Evolutionary conservation across 768 basidiomycete species (phyloP).

Genomic region (Udeniomyces megalosporus): DNA sequence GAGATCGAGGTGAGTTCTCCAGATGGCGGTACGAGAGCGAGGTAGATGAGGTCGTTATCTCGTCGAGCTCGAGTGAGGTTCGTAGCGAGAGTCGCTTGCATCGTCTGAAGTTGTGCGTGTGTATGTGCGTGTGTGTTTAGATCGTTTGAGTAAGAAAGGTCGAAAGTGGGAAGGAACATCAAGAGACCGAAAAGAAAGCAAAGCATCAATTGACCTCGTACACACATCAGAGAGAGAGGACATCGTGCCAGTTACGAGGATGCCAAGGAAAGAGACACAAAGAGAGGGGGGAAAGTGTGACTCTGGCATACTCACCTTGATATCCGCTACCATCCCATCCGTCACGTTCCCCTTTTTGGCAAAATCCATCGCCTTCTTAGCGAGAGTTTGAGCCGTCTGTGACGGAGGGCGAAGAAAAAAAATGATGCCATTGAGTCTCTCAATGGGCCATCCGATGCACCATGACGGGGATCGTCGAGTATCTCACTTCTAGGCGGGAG

Average conservation of each 20-base stretch:
- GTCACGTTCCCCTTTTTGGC: slow-evolving; percentile 50
- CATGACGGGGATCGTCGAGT: background rate
- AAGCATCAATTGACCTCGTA: background rate
- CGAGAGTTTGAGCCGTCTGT: slow-evolving; percentile 45
- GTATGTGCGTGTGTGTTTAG: too few species aligned
- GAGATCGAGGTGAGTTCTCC: slow-evolving; percentile 50
- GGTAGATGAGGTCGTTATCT: slow-evolving; percentile 93
- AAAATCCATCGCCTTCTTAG: slow-evolving; percentile 52
- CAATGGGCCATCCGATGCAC: background rate
- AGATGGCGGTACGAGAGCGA: slow-evolving; percentile 61
- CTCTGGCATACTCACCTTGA: slow-evolving; percentile 38
- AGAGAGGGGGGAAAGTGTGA: background rate
- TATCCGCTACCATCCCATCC: slow-evolving; percentile 53
- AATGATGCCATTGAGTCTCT: too few species aligned
- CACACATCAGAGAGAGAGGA: too few species aligned
- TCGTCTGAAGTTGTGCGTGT: too few species aligned
- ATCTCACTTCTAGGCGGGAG: slow-evolving; percentile 40
- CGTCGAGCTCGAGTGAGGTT: slow-evolving; percentile 56
- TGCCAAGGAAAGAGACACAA: background rate
- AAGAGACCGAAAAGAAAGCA: background rate
- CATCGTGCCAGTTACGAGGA: too few species aligned
- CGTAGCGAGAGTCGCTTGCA: slow-evolving; percentile 53
- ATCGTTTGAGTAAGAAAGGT: too few species aligned
- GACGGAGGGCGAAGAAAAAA: too few species aligned
- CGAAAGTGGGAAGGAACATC: too few species aligned